Evolutionary conservation across 306 rosid genomes (phyloP).

Genomic region (Abrus pulchellus): DNA sequence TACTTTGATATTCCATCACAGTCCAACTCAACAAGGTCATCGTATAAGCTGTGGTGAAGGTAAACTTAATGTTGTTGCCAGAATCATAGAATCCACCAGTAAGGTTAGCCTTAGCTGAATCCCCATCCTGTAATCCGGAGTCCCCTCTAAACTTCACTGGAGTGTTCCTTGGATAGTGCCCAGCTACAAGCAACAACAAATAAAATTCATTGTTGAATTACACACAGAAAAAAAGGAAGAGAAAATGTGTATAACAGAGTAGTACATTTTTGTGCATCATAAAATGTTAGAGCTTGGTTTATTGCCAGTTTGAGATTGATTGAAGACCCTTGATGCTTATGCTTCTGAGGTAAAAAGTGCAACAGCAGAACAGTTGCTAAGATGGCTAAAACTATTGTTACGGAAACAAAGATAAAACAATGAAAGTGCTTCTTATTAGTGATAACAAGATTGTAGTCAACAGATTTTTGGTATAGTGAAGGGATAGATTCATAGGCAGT

Average conservation of each 20-base stretch:
- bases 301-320: conserved; percentile 67
- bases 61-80: conserved; percentile 85
- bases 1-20: conserved; percentile 75
- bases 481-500: conserved; percentile 63
- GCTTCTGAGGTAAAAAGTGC: conserved; percentile 59
- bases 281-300: conserved; percentile 78
- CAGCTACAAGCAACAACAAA: conserved; percentile 58
- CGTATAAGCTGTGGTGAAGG: conserved; percentile 84
- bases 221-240: conserved; percentile 1
- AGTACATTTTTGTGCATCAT: conserved; percentile 86
- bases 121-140: conserved; percentile 79
- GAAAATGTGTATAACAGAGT: neutral
- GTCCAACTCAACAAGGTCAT: conserved; percentile 86
- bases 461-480: conserved; percentile 65
- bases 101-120: conserved; percentile 50
- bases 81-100: conserved; percentile 93
- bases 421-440: conserved; percentile 57
- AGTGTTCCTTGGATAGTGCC: conserved; percentile 67
- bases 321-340: conserved; percentile 55
- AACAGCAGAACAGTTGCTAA: conserved; percentile 55
- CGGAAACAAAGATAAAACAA: conserved; percentile 56
- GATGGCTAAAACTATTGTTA: conserved; percentile 42
- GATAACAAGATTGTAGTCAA: conserved; percentile 63
- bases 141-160: conserved; percentile 75
- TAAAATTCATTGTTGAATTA: conserved; percentile 2